These are phyloP conservation scores for Mycena vitilis DNA, from an alignment of 768 basidiomycete species.

Conservation along the genomic window DNA sequence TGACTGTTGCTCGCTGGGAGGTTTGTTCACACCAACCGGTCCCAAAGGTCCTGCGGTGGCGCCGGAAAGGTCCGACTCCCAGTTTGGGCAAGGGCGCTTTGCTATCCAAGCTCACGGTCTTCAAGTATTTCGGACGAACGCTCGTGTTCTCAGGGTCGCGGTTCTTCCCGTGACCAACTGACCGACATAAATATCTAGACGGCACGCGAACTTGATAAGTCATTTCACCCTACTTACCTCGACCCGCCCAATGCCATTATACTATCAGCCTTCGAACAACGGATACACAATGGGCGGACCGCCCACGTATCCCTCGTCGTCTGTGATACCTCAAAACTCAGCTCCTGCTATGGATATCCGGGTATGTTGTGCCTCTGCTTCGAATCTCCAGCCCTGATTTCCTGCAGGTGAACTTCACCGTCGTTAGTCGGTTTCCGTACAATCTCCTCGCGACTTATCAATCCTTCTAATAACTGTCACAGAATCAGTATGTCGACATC, in stretches of 20 bases:
- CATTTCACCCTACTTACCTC: not conserved
- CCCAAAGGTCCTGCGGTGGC: constrained; percentile 8
- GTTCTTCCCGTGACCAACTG: constrained; percentile 8
- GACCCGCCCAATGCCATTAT: constrained; percentile 10
- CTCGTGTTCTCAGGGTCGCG: constrained; percentile 23
- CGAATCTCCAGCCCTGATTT: not conserved
- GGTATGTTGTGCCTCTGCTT: constrained; percentile 4
- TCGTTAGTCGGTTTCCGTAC: constrained; percentile 6
- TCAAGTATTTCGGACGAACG: constrained; percentile 3
- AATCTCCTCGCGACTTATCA: not conserved
- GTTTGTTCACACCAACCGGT: constrained; percentile 6
- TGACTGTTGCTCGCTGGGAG: not conserved
- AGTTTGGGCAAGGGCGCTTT: constrained; percentile 18
- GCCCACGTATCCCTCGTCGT: constrained; percentile 6
- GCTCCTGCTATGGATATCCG: constrained; percentile 14
- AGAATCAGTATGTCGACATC: constrained; percentile 33
- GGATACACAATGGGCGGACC: constrained; percentile 2
- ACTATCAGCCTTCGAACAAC: not conserved
- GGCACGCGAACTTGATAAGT: not conserved
- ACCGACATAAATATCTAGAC: constrained; percentile 27
- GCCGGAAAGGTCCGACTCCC: constrained; percentile 3
- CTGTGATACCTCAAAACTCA: not conserved
- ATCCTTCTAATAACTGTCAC: not conserved
- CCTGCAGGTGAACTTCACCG: constrained; percentile 20
- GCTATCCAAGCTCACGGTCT: not conserved